Base-by-base conservation (phyloP, 192 early-diverging fungal genomes). In the Coemansia sp. region DNA sequence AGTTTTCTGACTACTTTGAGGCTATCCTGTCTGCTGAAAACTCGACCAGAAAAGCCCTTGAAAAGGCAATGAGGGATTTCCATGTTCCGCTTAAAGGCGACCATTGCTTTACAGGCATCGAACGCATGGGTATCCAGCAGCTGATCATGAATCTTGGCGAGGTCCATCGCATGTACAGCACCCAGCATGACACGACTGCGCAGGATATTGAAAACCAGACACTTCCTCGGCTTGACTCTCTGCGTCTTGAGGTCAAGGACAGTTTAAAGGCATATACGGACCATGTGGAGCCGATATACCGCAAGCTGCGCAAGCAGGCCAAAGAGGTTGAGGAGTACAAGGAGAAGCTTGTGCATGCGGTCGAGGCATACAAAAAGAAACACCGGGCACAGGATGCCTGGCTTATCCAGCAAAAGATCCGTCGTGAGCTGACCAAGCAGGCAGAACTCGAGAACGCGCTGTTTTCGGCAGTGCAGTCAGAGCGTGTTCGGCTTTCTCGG, bases 401-500 rank as follows among this genome's bases (percentile, higher is more conserved):
- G 78, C 66, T 80, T 52, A 41, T 60, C 3, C 78, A 72, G 66
- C 78, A 80, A 70, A 61, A 74, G 57, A 63, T 80, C 14, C 71
- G 78, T 8, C 72, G 78, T 37, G 78, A 80, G 66, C 66, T 80
- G 62, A 56, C 66, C 15, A 57, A 67, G 20, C 78, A 80, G 64
- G 78, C 78, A 2, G 78, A 72, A 57, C 52, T 74, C 4, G 78
- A 80, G 39, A 80, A 80, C 62, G 61, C 78, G 20, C 58, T 80
- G 41, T 68, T 59, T 63, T 68, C 56, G 52, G 78, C 73, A 9
- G 69, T 80, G 62, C 78, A 74, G 68, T 73, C 78, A 6, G 78
- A 80, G 67, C 73, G 65, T 37, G 61, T 33, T 28, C 72, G 78
- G 12, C 51, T 80, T 60, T 33, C 66, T 12, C 59, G 68, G 28